Evolutionary conservation across 495 filamentous ascomycete species (phyloP).

Genomic region (Astrothelium subdiscretum): DNA sequence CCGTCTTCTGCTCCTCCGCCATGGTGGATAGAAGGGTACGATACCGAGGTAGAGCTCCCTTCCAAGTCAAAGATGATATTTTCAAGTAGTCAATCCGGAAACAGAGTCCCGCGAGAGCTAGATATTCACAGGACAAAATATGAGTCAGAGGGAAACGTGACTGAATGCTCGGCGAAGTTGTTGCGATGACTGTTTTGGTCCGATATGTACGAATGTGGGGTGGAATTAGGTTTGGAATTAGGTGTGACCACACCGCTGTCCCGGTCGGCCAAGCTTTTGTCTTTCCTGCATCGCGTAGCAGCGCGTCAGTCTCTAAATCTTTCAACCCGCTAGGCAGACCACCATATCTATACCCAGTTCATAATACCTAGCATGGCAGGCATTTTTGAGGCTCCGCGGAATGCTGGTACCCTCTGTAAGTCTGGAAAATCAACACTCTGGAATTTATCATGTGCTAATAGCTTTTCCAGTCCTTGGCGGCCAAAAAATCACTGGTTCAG

Average conservation of each 20-base stretch:
- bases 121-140: no score
- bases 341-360: not conserved
- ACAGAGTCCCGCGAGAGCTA: no score
- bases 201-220: not conserved
- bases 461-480: conserved; percentile 64
- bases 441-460: conserved; percentile 24
- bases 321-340: not conserved
- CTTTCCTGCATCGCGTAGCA: not conserved
- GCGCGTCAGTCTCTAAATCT: not conserved
- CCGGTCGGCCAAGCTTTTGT: not conserved
- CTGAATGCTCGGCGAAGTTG: no score
- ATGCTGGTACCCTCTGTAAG: conserved; percentile 17
- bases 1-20: conserved; percentile 15
- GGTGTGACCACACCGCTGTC: not conserved
- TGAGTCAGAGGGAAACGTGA: no score
- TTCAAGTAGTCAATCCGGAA: no score
- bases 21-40: conserved; percentile 4
- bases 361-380: conserved; percentile 14
- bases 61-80: no score
- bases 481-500: conserved; percentile 85
- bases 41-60: not conserved
- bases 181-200: not conserved
- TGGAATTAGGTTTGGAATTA: not conserved
- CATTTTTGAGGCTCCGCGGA: conserved; percentile 24
- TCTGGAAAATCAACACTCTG: not conserved